phyloP scores from a whole-genome alignment of 139 green algal genomes.

The Yamagishiella unicocca region DNA sequence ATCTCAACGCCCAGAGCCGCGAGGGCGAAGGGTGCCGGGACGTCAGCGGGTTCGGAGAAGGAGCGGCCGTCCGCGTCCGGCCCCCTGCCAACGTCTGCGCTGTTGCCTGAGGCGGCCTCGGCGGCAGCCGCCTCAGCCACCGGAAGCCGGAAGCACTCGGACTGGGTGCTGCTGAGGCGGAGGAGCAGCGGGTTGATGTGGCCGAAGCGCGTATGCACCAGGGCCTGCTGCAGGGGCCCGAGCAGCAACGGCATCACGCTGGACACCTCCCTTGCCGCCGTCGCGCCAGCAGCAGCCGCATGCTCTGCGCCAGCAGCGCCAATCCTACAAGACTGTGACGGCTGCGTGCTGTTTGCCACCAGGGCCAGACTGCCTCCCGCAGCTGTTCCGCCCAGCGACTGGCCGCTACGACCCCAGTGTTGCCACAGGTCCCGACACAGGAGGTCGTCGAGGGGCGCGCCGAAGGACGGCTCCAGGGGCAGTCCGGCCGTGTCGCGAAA shows the following conservation, averaged over 20 bases:
- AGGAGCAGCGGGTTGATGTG: slow-evolving; percentile 37
- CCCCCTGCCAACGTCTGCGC: neutral
- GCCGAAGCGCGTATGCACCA: slow-evolving; percentile 15
- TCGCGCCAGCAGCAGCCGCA: too few species aligned
- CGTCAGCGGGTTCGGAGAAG: too few species aligned
- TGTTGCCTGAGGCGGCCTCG: neutral
- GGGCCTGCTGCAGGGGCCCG: neutral
- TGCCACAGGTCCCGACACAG: too few species aligned
- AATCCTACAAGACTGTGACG: too few species aligned
- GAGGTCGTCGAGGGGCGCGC: neutral
- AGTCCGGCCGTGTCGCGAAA: slow-evolving; percentile 26
- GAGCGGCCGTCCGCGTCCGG: neutral
- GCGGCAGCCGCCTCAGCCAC: neutral
- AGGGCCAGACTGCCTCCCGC: too few species aligned
- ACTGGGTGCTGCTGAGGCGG: neutral
- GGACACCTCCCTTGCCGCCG: neutral
- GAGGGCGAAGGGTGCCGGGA: slow-evolving; percentile 4
- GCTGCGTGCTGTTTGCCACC: too few species aligned
- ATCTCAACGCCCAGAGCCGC: neutral
- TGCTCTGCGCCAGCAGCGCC: too few species aligned
- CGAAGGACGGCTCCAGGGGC: neutral
- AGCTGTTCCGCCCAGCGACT: too few species aligned
- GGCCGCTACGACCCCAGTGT: too few species aligned
- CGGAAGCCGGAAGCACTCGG: slow-evolving; percentile 11
- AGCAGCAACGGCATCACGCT: slow-evolving; percentile 4